Evolutionary conservation across 2,329 filamentous ascomycete genomes (phyloP), one percentile per base, ranked within the genome.

Genomic region (Aspergillus neotritici): DNA sequence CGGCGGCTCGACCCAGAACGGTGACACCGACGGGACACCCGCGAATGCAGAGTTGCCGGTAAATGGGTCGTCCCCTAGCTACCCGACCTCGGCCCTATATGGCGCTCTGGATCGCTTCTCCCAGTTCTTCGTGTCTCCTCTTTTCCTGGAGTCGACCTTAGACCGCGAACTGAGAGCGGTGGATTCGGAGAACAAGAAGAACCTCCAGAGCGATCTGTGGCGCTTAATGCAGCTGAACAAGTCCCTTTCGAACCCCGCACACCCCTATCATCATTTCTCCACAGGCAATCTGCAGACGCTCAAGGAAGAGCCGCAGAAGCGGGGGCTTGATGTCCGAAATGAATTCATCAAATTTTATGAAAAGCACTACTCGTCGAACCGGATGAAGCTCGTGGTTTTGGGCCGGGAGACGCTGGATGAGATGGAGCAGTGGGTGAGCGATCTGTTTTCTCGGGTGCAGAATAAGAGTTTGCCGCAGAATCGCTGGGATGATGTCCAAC

Each of bases 111-210:
- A 96, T 63, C 83, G 89, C 29, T 96, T 96, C 66, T 86, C 90
- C 10, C 89, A 95, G 63, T 96, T 96, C 69, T 96, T 96, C 65
- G 83, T 94, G 52, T 79, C 85, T 49, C 90, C 90, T 0, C 75
- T 96, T 29, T 96, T 96, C 64, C 75, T 94, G 8, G 82, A 84
- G 41, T 87, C 82, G 52, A 93, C 89, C 0, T 67, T 96, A 37
- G 90, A 96, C 56, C 80, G 90, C 38, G 90, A 96, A 68, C 74
- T 96, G 49, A 82, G 79, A 52, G 90, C 90, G 1, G 90, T 96
- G 14, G 89, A 96, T 61, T 95, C 89, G 4, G 90, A 96, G 66
- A 94, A 96, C 71, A 95, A 95, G 77, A 96, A 96, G 77, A 96
- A 96, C 56, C 72, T 96, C 37, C 90, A 96, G 68, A 91, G 81